Conservation (phyloP, 352 stramenopile species). For the Phytopythium ostracodes region DNA sequence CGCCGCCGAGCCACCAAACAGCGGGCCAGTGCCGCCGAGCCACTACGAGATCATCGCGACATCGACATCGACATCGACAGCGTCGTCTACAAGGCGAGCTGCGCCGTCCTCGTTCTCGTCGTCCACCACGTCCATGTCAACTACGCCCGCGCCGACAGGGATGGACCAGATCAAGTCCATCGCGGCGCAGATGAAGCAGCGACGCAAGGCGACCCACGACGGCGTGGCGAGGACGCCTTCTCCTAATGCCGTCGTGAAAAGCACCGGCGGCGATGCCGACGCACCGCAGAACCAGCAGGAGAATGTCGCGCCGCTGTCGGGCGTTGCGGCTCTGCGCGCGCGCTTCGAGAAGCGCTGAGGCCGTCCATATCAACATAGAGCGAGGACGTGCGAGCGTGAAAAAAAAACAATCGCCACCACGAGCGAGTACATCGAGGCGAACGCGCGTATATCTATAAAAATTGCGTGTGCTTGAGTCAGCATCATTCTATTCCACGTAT, state of each 20-base stretch:
- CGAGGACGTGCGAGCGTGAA: too few relatives aligned
- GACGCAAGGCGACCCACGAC: slow-evolving; percentile 28
- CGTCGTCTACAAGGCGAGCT: background rate
- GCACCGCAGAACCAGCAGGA: slow-evolving; percentile 14
- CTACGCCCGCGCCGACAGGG: slow-evolving; percentile 11
- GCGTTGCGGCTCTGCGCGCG: slow-evolving; percentile 66
- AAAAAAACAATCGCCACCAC: too few relatives aligned
- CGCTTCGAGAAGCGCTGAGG: slow-evolving; percentile 60
- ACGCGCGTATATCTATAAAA: too few relatives aligned
- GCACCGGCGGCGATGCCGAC: background rate
- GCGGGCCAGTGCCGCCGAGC: background rate
- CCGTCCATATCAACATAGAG: slow-evolving; percentile 5
- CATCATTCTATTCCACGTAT: background rate
- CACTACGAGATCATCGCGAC: slow-evolving; percentile 1
- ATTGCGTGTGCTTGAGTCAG: too few relatives aligned
- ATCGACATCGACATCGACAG: background rate
- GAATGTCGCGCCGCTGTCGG: slow-evolving; percentile 20
- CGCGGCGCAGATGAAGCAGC: slow-evolving; percentile 73
- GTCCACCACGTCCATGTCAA: background rate
- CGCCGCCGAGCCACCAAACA: background rate
- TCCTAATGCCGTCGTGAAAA: background rate
- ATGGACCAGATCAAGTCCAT: slow-evolving; percentile 76
- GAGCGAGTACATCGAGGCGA: too few relatives aligned
- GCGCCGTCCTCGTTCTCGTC: slow-evolving; percentile 7
- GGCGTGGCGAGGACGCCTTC: slow-evolving; percentile 1